Conservation (phyloP, 2,329 filamentous ascomycete genomes). For the Eutypa lata region DNA sequence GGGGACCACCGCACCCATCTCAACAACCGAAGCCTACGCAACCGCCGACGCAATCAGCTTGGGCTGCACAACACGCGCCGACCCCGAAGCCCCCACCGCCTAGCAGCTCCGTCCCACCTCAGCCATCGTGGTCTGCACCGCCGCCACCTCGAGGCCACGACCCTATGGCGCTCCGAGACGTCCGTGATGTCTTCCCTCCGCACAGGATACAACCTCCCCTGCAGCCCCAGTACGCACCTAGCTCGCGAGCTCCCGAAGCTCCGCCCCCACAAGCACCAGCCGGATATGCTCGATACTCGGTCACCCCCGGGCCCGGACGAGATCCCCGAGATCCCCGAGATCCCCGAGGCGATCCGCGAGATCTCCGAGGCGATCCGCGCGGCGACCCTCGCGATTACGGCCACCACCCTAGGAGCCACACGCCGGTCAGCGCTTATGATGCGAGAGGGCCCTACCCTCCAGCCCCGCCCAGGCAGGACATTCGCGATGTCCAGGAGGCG, state of each 20-base stretch:
- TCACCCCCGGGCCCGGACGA: slow-evolving; percentile 37
- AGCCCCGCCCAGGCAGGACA: slow-evolving; percentile 28
- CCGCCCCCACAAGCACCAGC: slow-evolving; percentile 37
- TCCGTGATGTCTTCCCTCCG: slow-evolving; percentile 21
- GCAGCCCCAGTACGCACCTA: slow-evolving; percentile 34
- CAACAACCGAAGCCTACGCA: slow-evolving; percentile 33
- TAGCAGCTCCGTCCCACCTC: slow-evolving; percentile 29
- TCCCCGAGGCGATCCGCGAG: slow-evolving; percentile 33
- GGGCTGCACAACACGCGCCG: slow-evolving; percentile 37
- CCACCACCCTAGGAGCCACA: slow-evolving; percentile 42
- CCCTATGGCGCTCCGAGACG: slow-evolving; percentile 26
- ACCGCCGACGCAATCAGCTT: slow-evolving; percentile 33
- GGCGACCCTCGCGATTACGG: no score
- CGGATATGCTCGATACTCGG: slow-evolving; percentile 42
- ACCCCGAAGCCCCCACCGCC: slow-evolving; percentile 33
- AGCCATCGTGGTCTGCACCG: slow-evolving; percentile 32
- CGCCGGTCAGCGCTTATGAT: slow-evolving; percentile 41
- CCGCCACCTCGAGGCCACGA: slow-evolving; percentile 27
- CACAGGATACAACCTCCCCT: slow-evolving; percentile 27
- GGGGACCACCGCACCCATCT: slow-evolving; percentile 34
- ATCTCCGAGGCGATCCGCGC: no score
- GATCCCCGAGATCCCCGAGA: slow-evolving; percentile 41
- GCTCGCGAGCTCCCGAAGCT: slow-evolving; percentile 39
- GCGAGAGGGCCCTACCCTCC: slow-evolving; percentile 36
- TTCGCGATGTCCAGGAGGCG: slow-evolving; percentile 36